These are phyloP conservation scores for Eleusine coracana DNA, from an alignment of 176 grass and related monocot species.

Conservation along the genomic window DNA sequence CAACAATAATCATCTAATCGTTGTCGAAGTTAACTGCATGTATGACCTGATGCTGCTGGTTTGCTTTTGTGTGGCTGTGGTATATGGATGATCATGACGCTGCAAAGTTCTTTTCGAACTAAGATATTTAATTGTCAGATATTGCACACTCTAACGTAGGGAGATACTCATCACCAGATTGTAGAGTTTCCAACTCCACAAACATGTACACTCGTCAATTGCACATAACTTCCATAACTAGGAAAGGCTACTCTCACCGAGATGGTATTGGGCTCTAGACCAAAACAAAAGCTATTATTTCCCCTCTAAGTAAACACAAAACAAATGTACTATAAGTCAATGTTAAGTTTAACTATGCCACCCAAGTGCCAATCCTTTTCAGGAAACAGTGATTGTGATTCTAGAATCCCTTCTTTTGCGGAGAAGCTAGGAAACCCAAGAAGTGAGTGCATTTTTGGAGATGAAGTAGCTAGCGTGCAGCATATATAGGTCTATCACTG, in stretches of 20 bases:
- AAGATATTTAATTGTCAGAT: conserved; percentile 46
- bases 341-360: conserved; percentile 16
- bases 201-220: background rate
- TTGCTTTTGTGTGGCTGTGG: conserved; percentile 27
- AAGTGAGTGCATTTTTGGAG: conserved; percentile 34
- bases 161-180: background rate
- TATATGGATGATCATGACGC: conserved; percentile 47
- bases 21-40: conserved; percentile 33
- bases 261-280: background rate
- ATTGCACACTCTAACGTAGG: background rate
- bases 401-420: conserved; percentile 39
- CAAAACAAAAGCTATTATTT: background rate
- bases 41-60: conserved; percentile 35
- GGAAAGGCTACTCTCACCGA: background rate
- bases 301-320: conserved; percentile 4
- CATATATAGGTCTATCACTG: conserved; percentile 44
- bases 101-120: conserved; percentile 38
- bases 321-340: background rate
- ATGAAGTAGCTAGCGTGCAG: conserved; percentile 36
- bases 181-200: conserved; percentile 22
- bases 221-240: background rate
- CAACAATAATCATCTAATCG: conserved; percentile 33
- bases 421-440: conserved; percentile 22
- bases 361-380: conserved; percentile 51
- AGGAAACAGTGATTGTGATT: conserved; percentile 38